phyloP scores from a whole-genome alignment of 495 filamentous ascomycete species.

The Trichocladium uniseriatum region DNA sequence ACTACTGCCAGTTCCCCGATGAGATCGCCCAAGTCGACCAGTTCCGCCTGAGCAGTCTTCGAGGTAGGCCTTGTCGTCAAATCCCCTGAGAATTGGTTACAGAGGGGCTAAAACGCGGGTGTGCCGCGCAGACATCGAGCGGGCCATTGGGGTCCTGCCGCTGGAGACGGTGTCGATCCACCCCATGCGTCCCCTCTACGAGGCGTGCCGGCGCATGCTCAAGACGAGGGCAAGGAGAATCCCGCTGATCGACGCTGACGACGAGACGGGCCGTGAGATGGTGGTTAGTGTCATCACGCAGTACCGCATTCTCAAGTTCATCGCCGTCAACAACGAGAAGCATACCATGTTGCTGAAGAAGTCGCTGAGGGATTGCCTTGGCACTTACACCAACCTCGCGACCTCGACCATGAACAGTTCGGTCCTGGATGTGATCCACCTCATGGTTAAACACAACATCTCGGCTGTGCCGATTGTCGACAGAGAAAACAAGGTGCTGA shows the following conservation, averaged over 20 bases:
- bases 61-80: constrained; percentile 48
- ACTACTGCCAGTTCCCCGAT: constrained; percentile 97
- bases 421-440: constrained; percentile 92
- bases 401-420: constrained; percentile 86
- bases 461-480: constrained; percentile 93
- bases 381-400: constrained; percentile 69
- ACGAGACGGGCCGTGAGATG: constrained; percentile 85
- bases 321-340: constrained; percentile 85
- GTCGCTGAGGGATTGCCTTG: constrained; percentile 73
- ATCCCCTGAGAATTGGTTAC: not conserved
- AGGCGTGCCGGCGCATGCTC: constrained; percentile 91
- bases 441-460: constrained; percentile 85
- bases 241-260: constrained; percentile 86
- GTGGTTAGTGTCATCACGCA: constrained; percentile 96
- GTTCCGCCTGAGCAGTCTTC: constrained; percentile 85
- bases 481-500: constrained; percentile 69
- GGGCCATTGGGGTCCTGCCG: constrained; percentile 78
- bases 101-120: constrained; percentile 8
- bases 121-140: constrained; percentile 68
- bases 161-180: constrained; percentile 95
- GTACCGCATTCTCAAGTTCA: constrained; percentile 96
- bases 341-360: constrained; percentile 86
- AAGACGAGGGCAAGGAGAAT: constrained; percentile 88
- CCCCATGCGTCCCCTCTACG: constrained; percentile 80
- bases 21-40: constrained; percentile 82